Percentiles rank a stretch among this genome's conserved stretches.
phyloP scores from a whole-genome alignment of 2,329 filamentous ascomycete species.

The Aurifilum marmelostoma region DNA sequence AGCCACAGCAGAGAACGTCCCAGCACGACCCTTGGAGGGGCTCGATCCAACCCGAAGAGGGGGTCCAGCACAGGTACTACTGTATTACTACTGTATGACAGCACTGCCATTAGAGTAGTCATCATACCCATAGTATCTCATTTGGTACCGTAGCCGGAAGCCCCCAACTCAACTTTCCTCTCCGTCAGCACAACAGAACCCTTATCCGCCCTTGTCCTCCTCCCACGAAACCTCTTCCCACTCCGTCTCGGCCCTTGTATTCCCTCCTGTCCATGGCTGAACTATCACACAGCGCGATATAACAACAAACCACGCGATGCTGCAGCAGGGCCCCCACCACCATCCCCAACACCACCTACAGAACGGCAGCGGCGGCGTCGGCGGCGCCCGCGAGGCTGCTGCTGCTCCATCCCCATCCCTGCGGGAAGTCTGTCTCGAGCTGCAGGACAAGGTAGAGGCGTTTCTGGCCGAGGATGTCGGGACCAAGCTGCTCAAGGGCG shows the following conservation, averaged over 20 bases:
- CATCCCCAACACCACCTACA: conserved; percentile 14
- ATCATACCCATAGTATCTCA: not conserved
- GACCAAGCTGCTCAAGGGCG: conserved; percentile 56
- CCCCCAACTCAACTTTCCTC: not conserved
- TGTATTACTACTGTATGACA: too few relatives aligned
- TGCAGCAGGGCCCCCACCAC: conserved; percentile 17
- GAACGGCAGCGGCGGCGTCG: conserved; percentile 21
- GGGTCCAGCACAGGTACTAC: too few relatives aligned
- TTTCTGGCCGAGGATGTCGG: conserved; percentile 67
- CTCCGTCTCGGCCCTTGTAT: not conserved
- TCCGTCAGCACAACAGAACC: not conserved
- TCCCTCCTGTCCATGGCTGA: conserved; percentile 17
- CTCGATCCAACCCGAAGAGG: not conserved
- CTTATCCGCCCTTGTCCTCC: not conserved
- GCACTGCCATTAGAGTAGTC: too few relatives aligned
- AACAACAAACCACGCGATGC: conserved; percentile 17
- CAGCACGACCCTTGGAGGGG: not conserved
- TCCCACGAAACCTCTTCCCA: not conserved
- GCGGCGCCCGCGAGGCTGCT: conserved; percentile 4
- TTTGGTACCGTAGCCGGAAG: not conserved
- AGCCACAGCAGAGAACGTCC: not conserved
- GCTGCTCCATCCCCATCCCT: conserved; percentile 15
- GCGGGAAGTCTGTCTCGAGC: conserved; percentile 49
- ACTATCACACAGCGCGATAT: conserved; percentile 10
- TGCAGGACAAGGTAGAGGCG: conserved; percentile 62